Base-by-base conservation (phyloP, 169 alveolate species). In the Besnoitia besnoiti region DNA sequence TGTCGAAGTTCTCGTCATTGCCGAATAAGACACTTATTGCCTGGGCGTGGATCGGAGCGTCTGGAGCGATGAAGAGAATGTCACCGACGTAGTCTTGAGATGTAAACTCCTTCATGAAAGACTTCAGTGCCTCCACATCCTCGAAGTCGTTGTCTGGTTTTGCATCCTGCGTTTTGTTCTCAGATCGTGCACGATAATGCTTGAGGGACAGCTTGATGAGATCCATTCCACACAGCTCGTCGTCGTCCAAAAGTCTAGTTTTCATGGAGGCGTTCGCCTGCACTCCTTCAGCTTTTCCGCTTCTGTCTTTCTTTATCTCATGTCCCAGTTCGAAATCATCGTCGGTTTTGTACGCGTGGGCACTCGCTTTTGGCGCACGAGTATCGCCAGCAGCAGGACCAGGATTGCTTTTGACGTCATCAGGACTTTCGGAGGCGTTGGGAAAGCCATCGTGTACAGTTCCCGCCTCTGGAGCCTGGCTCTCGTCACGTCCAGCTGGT, bases 161-260 rank as follows among this genome's bases (percentile, higher is more conserved):
- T 39, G 33, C 91, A 46, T 39, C 82, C 16, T 50, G 5, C 8
- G 40, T 50, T 67, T 37, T 82, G 44, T 42, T 37, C 24, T 40
- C 44, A 40, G 24, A 19, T 3, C 89, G 49, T 4, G 62, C 55
- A 75, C 33, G n/a, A 12, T 33, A 8, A 7, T 37, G 55, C 30
- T 30, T 42, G 47, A 61, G 46, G 50, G 75, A 19, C 44, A 87
- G 67, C 59, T 62, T 87, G 62, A 87, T 62, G 27, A 87, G 85
- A 49, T 87, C 91, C 42, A 87, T 46, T n/a, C 91, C 91, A 37
- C 91, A 87, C 35, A 87, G 91, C 24, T 87, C 91, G 42, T 61
- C 82, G n/a, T 42, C 47, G 37, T 87, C 91, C 33, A 61, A 37
- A 3, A 87, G 75, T 35, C 46, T 40, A 0, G 24, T 37, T 0